Evolutionary conservation across 805 yeast species (phyloP).

Genomic region (Yamadazyma takamatsuzukensis): DNA sequence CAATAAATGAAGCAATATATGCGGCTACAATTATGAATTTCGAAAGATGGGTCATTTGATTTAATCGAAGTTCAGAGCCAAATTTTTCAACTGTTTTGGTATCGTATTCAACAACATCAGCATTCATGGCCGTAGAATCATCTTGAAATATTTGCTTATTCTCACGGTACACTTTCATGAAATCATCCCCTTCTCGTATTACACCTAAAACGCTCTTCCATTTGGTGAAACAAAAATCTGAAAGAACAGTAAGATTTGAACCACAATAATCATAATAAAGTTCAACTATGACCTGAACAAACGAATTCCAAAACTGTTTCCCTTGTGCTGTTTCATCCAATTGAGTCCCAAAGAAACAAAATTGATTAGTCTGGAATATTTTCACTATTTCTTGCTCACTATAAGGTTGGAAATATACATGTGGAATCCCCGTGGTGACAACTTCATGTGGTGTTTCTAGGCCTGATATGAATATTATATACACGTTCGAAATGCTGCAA

Average conservation of each 20-base stretch:
- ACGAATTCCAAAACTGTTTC: conserved; percentile 38
- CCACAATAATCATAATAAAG: conserved; percentile 45
- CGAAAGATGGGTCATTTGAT: conserved; percentile 56
- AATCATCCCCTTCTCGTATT: conserved; percentile 24
- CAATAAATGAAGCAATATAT: conserved; percentile 76
- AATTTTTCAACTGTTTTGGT: conserved; percentile 19
- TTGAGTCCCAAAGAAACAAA: conserved; percentile 20
- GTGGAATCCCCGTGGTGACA: conserved; percentile 39
- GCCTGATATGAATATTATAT: conserved; percentile 38
- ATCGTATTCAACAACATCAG: conserved; percentile 23
- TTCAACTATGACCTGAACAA: conserved; percentile 42
- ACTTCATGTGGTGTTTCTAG: conserved; percentile 36
- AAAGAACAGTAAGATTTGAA: conserved; percentile 33
- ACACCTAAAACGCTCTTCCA: conserved; percentile 35
- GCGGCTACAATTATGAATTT: conserved; percentile 78
- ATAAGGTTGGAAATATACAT: conserved; percentile 37
- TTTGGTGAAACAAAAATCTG: conserved; percentile 24
- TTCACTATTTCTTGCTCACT: conserved; percentile 29
- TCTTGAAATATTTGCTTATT: conserved; percentile 27
- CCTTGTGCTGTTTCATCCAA: conserved; percentile 13
- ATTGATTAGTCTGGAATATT: conserved; percentile 31
- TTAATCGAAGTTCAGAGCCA: conserved; percentile 16
- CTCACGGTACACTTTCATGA: conserved; percentile 32
- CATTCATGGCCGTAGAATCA: conserved; percentile 27
- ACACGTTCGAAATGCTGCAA: conserved; percentile 25